Conservation (phyloP, 345 rosid species). For the Gossypium bickii region DNA sequence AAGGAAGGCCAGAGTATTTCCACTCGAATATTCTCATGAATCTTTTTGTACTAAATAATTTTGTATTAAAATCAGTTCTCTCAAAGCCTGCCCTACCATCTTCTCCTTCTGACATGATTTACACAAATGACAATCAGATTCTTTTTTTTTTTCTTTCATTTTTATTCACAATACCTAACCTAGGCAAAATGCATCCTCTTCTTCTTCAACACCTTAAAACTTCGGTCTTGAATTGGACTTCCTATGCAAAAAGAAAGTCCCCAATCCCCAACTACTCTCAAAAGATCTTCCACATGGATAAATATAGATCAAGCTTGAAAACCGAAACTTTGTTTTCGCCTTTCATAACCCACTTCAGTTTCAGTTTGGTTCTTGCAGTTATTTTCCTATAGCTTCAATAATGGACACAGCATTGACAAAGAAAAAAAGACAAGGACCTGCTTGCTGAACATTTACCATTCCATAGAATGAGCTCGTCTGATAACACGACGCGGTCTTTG, state of each 20-base stretch:
- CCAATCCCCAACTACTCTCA: neutral
- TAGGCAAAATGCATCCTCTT: neutral
- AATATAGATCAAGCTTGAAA: neutral
- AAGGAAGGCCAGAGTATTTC: neutral
- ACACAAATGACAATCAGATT: neutral
- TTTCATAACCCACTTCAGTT: neutral
- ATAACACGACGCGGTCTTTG: slow-evolving; percentile 34
- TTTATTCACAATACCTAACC: slow-evolving; percentile 6
- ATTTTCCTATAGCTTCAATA: neutral
- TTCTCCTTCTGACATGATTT: neutral
- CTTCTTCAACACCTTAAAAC: neutral
- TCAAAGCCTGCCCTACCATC: neutral
- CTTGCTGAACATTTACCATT: slow-evolving; percentile 30
- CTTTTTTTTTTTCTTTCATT: neutral
- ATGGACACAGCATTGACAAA: neutral
- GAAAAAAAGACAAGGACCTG: neutral
- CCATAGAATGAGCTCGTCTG: slow-evolving; percentile 33
- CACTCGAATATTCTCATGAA: neutral
- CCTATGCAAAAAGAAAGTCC: too few relatives aligned
- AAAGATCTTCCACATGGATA: neutral
- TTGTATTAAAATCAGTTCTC: neutral
- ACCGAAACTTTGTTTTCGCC: neutral
- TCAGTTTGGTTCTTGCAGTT: neutral
- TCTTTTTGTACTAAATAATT: neutral
- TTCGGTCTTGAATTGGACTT: too few relatives aligned